A percentile compares a stretch with the other conserved stretches of the same genome.
phyloP scores from a whole-genome alignment of 495 filamentous ascomycete genomes.

The Ramalina peruviana region DNA sequence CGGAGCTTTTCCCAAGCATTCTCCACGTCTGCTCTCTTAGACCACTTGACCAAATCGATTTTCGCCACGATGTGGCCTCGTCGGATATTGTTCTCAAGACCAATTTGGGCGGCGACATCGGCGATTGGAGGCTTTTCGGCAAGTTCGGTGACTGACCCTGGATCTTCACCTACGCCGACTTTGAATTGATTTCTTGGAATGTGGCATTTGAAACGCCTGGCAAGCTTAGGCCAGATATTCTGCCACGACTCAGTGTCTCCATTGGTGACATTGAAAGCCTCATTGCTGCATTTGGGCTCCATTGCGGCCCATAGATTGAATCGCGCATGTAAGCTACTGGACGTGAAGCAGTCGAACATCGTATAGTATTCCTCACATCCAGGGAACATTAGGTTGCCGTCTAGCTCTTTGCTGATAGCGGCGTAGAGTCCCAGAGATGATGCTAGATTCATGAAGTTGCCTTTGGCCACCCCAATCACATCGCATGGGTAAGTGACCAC shows the following conservation, averaged over 20 bases:
- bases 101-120: slow-evolving; percentile 24
- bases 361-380: slow-evolving; percentile 34
- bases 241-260: slow-evolving; percentile 41
- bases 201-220: slow-evolving; percentile 20
- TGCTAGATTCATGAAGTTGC: slow-evolving; percentile 46
- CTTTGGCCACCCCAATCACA: slow-evolving; percentile 19
- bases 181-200: slow-evolving; percentile 34
- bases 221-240: slow-evolving; percentile 37
- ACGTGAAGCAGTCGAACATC: slow-evolving; percentile 37
- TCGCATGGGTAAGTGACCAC: slow-evolving; percentile 41
- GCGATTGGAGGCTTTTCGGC: slow-evolving; percentile 28
- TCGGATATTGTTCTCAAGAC: slow-evolving; percentile 23
- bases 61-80: slow-evolving; percentile 26
- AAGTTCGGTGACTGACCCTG: slow-evolving; percentile 17
- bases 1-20: slow-evolving; percentile 31
- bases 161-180: slow-evolving; percentile 11
- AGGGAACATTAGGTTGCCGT: slow-evolving; percentile 31
- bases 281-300: slow-evolving; percentile 26
- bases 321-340: slow-evolving; percentile 32
- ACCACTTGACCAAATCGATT: slow-evolving; percentile 40
- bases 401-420: slow-evolving; percentile 32
- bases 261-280: slow-evolving; percentile 44
- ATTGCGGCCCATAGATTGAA: slow-evolving; percentile 41
- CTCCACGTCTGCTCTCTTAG: slow-evolving; percentile 33
- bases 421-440: slow-evolving; percentile 36